phyloP scores from a whole-genome alignment of 2,329 filamentous ascomycete species.

The Phialocephala subalpina region DNA sequence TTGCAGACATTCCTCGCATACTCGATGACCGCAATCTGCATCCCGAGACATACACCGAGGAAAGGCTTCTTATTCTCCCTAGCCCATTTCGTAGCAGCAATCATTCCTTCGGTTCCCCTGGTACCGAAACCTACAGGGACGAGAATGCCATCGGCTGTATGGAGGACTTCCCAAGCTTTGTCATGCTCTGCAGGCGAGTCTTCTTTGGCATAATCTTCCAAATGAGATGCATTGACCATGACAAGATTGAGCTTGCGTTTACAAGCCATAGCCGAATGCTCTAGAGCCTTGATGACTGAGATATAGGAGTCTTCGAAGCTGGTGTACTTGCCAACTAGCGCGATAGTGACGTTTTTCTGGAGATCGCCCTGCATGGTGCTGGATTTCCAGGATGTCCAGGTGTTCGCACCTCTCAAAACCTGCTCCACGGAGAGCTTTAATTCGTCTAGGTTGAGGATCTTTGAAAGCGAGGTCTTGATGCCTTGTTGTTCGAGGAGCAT shows the following conservation, averaged over 20 bases:
- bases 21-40: conserved; percentile 88
- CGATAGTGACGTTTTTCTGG: neutral
- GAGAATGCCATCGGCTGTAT: conserved; percentile 67
- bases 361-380: neutral
- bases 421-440: conserved; percentile 40
- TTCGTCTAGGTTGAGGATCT: conserved; percentile 70
- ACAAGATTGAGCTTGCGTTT: conserved; percentile 73
- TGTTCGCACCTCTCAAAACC: neutral
- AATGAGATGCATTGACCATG: conserved; percentile 84
- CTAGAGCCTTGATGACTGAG: conserved; percentile 73
- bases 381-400: neutral
- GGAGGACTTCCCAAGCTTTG: conserved; percentile 84
- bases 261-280: conserved; percentile 90
- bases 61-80: conserved; percentile 82
- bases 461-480: conserved; percentile 71
- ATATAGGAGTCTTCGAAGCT: neutral
- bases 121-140: conserved; percentile 70
- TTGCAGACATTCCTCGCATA: conserved; percentile 79
- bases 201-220: conserved; percentile 73
- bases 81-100: conserved; percentile 83
- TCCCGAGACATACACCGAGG: conserved; percentile 82
- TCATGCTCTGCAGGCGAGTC: conserved; percentile 68
- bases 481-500: conserved; percentile 84
- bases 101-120: conserved; percentile 88
- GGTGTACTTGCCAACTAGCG: neutral